Conservation (phyloP, 2,329 filamentous ascomycete genomes). For the Aspergillus tamarii region DNA sequence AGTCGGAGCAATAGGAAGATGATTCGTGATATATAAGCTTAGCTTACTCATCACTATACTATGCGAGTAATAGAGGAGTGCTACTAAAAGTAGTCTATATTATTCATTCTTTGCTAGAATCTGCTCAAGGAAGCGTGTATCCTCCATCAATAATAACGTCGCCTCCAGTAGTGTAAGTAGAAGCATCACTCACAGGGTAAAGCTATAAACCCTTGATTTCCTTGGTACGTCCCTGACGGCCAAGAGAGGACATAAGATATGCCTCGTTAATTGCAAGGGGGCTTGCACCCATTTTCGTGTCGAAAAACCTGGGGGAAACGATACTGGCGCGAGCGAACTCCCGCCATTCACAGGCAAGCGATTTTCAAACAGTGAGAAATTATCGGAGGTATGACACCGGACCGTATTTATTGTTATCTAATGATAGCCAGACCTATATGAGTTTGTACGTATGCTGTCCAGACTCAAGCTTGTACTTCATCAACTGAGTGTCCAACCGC, state of each 20-base stretch:
- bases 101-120: too few species aligned
- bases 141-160: conserved; percentile 55
- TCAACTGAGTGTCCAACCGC: too few species aligned
- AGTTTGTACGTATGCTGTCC: too few species aligned
- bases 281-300: conserved; percentile 59
- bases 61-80: too few species aligned
- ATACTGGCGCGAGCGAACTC: conserved; percentile 62
- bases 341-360: conserved; percentile 59
- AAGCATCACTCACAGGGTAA: conserved; percentile 52
- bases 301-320: conserved; percentile 59
- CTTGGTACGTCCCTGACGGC: conserved; percentile 39
- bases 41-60: too few species aligned
- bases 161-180: conserved; percentile 53
- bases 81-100: too few species aligned
- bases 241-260: conserved; percentile 52
- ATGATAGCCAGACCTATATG: too few species aligned
- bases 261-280: conserved; percentile 49
- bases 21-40: too few species aligned
- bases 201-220: conserved; percentile 48
- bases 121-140: conserved; percentile 40
- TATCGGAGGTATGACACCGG: too few species aligned
- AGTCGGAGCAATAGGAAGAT: too few species aligned
- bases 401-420: too few species aligned
- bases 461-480: too few species aligned
- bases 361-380: conserved; percentile 41